Evolutionary conservation across 2,329 filamentous ascomycete genomes (phyloP).

Genomic region (Tolypocladium paradoxum): DNA sequence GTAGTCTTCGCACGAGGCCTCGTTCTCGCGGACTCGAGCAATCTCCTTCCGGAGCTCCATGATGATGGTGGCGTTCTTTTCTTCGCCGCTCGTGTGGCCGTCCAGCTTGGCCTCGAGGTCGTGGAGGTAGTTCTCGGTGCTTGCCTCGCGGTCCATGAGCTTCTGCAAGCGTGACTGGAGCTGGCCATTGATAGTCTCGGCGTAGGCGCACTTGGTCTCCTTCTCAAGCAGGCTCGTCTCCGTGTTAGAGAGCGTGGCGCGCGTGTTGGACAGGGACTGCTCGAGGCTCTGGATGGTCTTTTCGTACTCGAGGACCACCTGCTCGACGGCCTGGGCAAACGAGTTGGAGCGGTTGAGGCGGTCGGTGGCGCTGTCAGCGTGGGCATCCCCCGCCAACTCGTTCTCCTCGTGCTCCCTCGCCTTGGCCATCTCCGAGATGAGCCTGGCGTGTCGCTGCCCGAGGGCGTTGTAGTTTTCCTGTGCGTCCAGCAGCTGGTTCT

Average conservation of each 20-base stretch:
- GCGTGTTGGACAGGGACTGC: slow-evolving; percentile 79
- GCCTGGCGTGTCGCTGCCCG: slow-evolving; percentile 85
- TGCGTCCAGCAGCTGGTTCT: slow-evolving; percentile 83
- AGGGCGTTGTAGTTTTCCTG: slow-evolving; percentile 93
- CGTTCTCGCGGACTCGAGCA: slow-evolving; percentile 75
- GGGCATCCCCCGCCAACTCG: slow-evolving; percentile 41
- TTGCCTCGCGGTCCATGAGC: slow-evolving; percentile 79
- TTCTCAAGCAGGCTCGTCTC: slow-evolving; percentile 85
- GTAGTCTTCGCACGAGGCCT: slow-evolving; percentile 86
- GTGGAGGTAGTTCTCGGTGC: slow-evolving; percentile 85
- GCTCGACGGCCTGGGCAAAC: slow-evolving; percentile 90
- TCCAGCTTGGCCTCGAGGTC: slow-evolving; percentile 87
- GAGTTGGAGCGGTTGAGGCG: slow-evolving; percentile 89
- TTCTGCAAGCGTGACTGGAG: slow-evolving; percentile 87
- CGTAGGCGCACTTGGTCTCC: slow-evolving; percentile 85
- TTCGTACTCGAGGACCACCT: slow-evolving; percentile 94
- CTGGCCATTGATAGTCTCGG: slow-evolving; percentile 85
- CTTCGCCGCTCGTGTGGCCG: slow-evolving; percentile 81
- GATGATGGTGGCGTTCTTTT: slow-evolving; percentile 81
- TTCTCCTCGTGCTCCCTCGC: slow-evolving; percentile 64
- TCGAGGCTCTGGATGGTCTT: slow-evolving; percentile 95
- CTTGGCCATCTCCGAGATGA: slow-evolving; percentile 87
- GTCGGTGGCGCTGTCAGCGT: slow-evolving; percentile 73
- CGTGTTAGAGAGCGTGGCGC: slow-evolving; percentile 69
- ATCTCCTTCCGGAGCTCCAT: slow-evolving; percentile 87